Conservation (phyloP, 345 rosid genomes). For the Abelmoschus esculentus region DNA sequence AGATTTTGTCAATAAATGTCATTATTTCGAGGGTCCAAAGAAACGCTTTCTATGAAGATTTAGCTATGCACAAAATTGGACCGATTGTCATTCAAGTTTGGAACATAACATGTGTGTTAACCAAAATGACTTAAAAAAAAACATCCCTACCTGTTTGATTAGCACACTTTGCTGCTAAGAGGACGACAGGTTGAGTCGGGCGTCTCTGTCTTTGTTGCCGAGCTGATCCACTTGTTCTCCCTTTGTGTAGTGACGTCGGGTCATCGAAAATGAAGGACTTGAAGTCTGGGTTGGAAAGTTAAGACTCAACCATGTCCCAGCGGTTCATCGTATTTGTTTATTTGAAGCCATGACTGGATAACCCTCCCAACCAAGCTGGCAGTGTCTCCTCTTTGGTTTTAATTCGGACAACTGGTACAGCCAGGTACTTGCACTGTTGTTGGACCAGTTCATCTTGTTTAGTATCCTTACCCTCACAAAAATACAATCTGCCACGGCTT, state of each 20-base stretch:
- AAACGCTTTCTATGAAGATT: neutral
- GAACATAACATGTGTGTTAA: conserved; percentile 5
- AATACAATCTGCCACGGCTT: no score
- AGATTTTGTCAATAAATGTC: neutral
- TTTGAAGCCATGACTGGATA: neutral
- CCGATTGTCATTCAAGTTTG: neutral
- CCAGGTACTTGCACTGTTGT: neutral
- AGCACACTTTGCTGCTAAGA: neutral
- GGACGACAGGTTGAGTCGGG: neutral
- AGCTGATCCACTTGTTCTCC: neutral
- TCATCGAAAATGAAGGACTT: neutral
- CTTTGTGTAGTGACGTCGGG: neutral
- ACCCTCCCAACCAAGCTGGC: neutral
- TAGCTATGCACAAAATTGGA: neutral
- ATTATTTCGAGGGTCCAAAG: neutral
- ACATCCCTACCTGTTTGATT: conserved; percentile 7
- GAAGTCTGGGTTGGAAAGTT: neutral
- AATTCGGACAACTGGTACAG: conserved; percentile 8
- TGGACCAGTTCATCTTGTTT: no score
- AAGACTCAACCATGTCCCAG: conserved; percentile 5
- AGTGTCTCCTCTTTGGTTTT: conserved; percentile 7
- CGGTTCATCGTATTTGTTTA: neutral
- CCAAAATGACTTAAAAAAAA: neutral
- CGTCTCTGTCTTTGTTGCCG: no score
- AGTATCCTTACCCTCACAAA: no score